Base-by-base conservation (phyloP, 2,329 filamentous ascomycete genomes). In the Sordariomycetes sp. region DNA sequence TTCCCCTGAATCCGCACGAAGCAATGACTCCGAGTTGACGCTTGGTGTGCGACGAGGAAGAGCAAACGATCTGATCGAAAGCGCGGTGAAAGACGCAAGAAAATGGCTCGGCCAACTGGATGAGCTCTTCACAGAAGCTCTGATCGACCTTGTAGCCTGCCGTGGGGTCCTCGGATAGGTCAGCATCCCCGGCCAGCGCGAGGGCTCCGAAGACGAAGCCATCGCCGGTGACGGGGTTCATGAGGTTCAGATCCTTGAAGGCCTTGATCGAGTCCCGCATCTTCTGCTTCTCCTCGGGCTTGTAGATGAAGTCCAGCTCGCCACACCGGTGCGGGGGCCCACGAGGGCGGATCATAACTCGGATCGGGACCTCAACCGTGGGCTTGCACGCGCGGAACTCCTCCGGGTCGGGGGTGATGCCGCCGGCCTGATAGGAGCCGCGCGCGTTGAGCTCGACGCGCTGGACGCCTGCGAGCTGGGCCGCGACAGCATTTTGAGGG, bases 131-230 rank as follows among this genome's bases (percentile, higher is more conserved):
- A 45, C 64, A 70, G 29, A 55, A 45, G n/a, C 48, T 42, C 6
- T 44, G 41, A 41, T 75, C 63, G n/a, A 74, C 39, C 12, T 30
- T 40, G 21, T 57, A 23, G 18, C 34, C 33, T 8, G 36, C 38
- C 10, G 14, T 16, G 6, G 26, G 15, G 6, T 25, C 28, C 1
- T 11, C 9, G 9, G 26, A 25, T 23, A n/a, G 26, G 17, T 32
- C 14, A 6, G 32, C 32, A 4, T 32, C 42, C 3, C 25, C 23
- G 15, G 34, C 29, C 16, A 39, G 33, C 21, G 34, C 39, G 10
- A 75, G 40, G 3, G 69, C 50, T 5, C 72, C 72, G 42, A 76
- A 72, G 7, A 77, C 71, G 42, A 77, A 76, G 2, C 69, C 70
- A 40, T 76, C 72, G 4, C 68, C 69, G 11, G 57, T 54, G 2